phyloP scores from a whole-genome alignment of 805 yeast genomes.

The Suhomyces sp. region DNA sequence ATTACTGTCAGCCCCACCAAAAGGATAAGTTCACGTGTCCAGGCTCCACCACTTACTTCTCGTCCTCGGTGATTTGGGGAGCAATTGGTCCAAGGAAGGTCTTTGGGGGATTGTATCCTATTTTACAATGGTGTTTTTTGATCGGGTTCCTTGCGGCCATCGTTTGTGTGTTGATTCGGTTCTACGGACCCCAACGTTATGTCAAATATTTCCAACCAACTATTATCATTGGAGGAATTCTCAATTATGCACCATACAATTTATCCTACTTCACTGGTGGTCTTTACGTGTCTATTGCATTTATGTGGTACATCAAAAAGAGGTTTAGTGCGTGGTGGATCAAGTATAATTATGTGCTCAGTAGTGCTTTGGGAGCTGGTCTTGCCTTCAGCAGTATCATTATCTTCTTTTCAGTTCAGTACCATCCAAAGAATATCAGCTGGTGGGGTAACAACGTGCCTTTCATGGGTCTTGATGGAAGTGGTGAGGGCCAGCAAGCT shows the following conservation, averaged over 20 bases:
- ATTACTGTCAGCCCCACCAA: constrained; percentile 18
- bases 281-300: constrained; percentile 21
- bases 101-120: constrained; percentile 30
- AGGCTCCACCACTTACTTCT: constrained; percentile 35
- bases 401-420: constrained; percentile 37
- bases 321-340: constrained; percentile 32
- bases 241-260: constrained; percentile 32
- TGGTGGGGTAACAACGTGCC: constrained; percentile 34
- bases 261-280: constrained; percentile 28
- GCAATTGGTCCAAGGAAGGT: constrained; percentile 38
- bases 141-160: constrained; percentile 30
- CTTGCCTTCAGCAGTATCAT: constrained; percentile 33
- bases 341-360: constrained; percentile 32
- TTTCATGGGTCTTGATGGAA: constrained; percentile 37
- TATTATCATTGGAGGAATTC: constrained; percentile 29
- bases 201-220: constrained; percentile 33
- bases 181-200: constrained; percentile 15
- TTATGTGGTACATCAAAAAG: constrained; percentile 27
- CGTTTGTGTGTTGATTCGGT: constrained; percentile 15
- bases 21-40: constrained; percentile 30
- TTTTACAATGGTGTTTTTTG: constrained; percentile 33
- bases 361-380: constrained; percentile 31
- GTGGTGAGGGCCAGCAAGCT: constrained; percentile 23
- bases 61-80: constrained; percentile 65
- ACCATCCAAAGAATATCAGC: constrained; percentile 24